phyloP scores from a whole-genome alignment of 441 rosid species.

The Pelargonium myrrhifolium region DNA sequence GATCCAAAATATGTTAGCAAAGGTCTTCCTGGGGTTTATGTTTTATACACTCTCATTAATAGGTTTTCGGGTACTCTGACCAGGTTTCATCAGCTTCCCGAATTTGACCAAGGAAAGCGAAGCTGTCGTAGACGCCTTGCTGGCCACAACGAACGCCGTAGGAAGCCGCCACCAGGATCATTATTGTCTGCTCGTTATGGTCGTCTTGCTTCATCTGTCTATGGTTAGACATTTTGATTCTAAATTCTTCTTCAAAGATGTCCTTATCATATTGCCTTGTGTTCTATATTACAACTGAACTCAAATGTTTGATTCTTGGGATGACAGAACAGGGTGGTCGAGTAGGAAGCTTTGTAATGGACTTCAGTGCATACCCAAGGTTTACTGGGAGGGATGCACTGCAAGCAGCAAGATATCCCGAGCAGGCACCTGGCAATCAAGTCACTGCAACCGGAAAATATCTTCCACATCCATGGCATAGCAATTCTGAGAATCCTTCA shows the following conservation, averaged over 20 bases:
- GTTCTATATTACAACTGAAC: not conserved
- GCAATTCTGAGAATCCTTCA: constrained; percentile 40
- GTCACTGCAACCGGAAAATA: constrained; percentile 31
- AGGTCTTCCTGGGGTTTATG: not conserved
- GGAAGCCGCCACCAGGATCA: constrained; percentile 76
- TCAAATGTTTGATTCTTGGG: constrained; percentile 11
- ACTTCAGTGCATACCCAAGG: constrained; percentile 46
- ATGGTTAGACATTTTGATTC: constrained; percentile 37
- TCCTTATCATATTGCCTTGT: constrained; percentile 3
- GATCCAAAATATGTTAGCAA: too few species aligned
- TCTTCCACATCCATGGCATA: constrained; percentile 42
- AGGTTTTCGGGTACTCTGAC: constrained; percentile 13
- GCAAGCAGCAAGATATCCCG: constrained; percentile 38
- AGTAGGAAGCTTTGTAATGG: constrained; percentile 53
- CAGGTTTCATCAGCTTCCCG: constrained; percentile 91
- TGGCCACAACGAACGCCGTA: constrained; percentile 81
- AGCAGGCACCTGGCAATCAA: constrained; percentile 28
- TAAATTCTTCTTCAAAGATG: not conserved
- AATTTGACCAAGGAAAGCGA: constrained; percentile 85
- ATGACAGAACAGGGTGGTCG: constrained; percentile 44
- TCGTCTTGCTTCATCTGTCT: constrained; percentile 35
- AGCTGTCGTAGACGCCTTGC: constrained; percentile 91
- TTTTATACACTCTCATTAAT: not conserved
- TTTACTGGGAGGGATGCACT: constrained; percentile 37
- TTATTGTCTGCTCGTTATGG: constrained; percentile 41